Evolutionary conservation across 352 stramenopile species (phyloP), one percentile per base, ranked within the genome.

Genomic region (Phytophthora idaei): DNA sequence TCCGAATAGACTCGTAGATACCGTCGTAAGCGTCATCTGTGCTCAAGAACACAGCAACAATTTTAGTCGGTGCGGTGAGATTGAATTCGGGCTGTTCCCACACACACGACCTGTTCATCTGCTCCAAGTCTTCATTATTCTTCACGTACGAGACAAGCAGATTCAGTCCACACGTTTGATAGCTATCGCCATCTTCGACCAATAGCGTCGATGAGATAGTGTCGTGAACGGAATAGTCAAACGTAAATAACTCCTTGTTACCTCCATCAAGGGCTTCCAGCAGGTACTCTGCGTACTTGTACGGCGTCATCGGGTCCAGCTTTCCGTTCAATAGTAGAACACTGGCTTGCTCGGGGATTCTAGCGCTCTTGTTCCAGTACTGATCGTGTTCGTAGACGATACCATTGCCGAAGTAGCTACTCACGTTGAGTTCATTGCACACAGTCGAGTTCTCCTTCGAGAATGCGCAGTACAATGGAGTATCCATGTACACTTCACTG

Each of bases 401-500:
- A 0, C 67, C 50, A 12, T 11, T 36, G 3, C 41, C 47, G 0
- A 25, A 6, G 49, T 77, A 76, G 21, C 53, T 49, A 6, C 14
- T 60, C 4, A 67, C 47, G 3, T 57, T 45, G n/a, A 64, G 45
- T 3, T 59, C 8, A 27, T 61, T 47, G 42, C 73, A 87, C 4
- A 69, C 52, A 5, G 53, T 27, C 17, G 70, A 80, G 1, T 69
- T 61, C 4, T 85, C 74, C 56, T 84, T 79, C 3, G 71, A 71
- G 51, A 85, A 87, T n/a, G 72, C 70, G 42, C 80, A 90, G 63
- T 87, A 91, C 9, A 67, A 57, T 6, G 70, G 59, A 5, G 78
- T 69, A 11, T 60, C 32, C 12, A 37, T 47, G 34, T 67, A 66
- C 8, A 61, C 61, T 32, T 66, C 69, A 44, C 57, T 52, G 41